Evolutionary conservation across 208 protist species (phyloP).

Genomic region (Leishmania braziliensis): DNA sequence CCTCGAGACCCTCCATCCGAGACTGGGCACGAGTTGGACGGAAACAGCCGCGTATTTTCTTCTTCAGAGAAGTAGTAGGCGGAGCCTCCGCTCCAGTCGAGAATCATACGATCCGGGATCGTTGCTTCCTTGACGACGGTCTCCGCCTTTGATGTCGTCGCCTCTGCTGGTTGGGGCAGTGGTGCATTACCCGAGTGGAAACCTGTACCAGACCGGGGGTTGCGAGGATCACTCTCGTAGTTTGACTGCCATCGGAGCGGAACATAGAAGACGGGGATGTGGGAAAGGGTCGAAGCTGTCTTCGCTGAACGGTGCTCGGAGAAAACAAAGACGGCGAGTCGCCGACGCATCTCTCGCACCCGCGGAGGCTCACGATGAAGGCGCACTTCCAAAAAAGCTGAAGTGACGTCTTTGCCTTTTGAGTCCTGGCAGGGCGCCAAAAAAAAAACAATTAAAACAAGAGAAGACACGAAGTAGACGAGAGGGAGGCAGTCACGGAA

Average conservation of each 20-base stretch:
- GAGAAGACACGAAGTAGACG: neutral
- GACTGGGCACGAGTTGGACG: too few species aligned
- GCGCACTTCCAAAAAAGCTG: neutral
- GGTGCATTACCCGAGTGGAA: neutral
- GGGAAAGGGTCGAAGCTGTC: neutral
- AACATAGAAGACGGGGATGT: neutral
- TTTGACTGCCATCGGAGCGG: neutral
- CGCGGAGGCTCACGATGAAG: too few species aligned
- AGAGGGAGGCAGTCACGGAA: neutral
- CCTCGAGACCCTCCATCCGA: neutral
- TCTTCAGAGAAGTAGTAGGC: conserved; percentile 17
- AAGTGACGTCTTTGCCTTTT: neutral
- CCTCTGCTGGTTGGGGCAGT: neutral
- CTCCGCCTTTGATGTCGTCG: neutral
- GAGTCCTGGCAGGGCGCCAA: neutral
- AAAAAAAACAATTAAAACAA: neutral
- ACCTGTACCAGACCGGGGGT: neutral
- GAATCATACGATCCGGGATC: neutral
- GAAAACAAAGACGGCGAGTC: neutral
- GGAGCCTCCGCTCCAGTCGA: conserved; percentile 11
- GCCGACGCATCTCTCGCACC: neutral
- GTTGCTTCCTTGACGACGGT: neutral
- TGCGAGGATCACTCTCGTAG: too few species aligned
- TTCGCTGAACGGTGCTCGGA: neutral
- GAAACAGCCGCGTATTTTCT: neutral